Base-by-base conservation (phyloP, 2,329 filamentous ascomycete genomes). In the Onygenales sp. region DNA sequence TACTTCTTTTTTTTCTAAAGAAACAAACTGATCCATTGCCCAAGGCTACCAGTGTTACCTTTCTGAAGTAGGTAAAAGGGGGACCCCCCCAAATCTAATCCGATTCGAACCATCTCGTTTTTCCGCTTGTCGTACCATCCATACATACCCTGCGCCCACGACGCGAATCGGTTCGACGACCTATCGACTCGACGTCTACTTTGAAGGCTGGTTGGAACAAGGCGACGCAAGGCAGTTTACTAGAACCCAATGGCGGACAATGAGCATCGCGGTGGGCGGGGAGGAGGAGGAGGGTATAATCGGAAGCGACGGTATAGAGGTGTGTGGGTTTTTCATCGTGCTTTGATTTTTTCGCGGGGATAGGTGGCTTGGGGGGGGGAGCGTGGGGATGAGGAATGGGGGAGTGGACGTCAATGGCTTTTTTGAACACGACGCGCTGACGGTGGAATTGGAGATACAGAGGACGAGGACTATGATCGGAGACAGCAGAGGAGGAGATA, bases 231-330 rank as follows among this genome's bases (percentile, higher is more conserved):
- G 42, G 13, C 8, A 21, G 13, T 14, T 27, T 27, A 27, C 21
- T 42, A 50, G 46, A 54, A 56, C 33, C 51, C 57, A 54, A 79
- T 81, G 78, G 74, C 75, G 52, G 78, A 81, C 57, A 74, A 77
- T 62, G 77, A 80, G 57, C 70, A 84, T 66, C 78, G 78, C 45
- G 74, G 75, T 52, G 70, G 81, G 64, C 73, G 71, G 43, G 63
- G 73, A 55, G 74, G 79, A 54, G 75, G 80, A 55, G 65, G 65
- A 62, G 68, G 67, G 60, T 52, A 83, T 67, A 82, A 81, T 62
- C 83, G 86, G 68, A 95, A 94, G 74, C 80, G 86, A 63, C 81
- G 89, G 66, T 86, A 84, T 66, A 80, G 87, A 87, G 89, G 89
- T 91, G 68, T 61, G 75, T 46, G 17, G n/a, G n/a, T 6, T 32